A percentile compares a stretch with the other conserved stretches of the same genome.
These are phyloP conservation scores for Dipodascopsis uninucleata DNA, from an alignment of 805 yeast species.

Conservation along the genomic window DNA sequence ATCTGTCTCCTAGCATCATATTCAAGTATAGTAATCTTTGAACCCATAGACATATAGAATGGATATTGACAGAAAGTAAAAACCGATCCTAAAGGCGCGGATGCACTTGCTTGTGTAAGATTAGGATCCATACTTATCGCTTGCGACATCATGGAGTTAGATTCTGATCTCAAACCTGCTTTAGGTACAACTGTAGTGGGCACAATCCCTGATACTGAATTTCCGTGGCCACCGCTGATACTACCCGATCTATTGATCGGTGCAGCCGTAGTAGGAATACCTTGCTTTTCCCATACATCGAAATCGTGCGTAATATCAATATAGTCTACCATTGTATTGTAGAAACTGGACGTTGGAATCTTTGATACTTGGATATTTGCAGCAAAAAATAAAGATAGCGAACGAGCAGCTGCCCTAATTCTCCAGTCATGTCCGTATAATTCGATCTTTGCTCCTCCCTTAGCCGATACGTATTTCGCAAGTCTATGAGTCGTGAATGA, in stretches of 20 bases:
- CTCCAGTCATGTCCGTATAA: conserved; percentile 84
- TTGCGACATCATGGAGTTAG: too few relatives aligned
- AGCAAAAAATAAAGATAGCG: conserved; percentile 49
- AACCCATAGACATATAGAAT: conserved; percentile 72
- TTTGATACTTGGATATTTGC: conserved; percentile 28
- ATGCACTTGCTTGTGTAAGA: conserved; percentile 5
- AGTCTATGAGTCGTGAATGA: conserved; percentile 76
- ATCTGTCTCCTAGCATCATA: conserved; percentile 75
- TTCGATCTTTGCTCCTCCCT: conserved; percentile 37
- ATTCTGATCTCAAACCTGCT: too few relatives aligned
- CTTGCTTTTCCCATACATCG: conserved; percentile 65
- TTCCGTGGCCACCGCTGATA: too few relatives aligned
- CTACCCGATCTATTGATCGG: too few relatives aligned
- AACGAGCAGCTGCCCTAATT: conserved; percentile 59
- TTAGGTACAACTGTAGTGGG: too few relatives aligned
- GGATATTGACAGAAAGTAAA: conserved; percentile 80
- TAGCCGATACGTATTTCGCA: conserved; percentile 35
- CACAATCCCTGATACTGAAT: too few relatives aligned
- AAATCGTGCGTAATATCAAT: conserved; percentile 75
- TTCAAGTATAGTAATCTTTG: conserved; percentile 75
- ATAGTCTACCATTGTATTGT: conserved; percentile 78
- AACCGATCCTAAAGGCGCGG: conserved; percentile 25
- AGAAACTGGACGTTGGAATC: conserved; percentile 49
- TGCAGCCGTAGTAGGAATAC: too few relatives aligned
- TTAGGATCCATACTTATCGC: conserved; percentile 22